phyloP scores from a whole-genome alignment of 2,329 filamentous ascomycete species.

The Botrytis sinoallii region DNA sequence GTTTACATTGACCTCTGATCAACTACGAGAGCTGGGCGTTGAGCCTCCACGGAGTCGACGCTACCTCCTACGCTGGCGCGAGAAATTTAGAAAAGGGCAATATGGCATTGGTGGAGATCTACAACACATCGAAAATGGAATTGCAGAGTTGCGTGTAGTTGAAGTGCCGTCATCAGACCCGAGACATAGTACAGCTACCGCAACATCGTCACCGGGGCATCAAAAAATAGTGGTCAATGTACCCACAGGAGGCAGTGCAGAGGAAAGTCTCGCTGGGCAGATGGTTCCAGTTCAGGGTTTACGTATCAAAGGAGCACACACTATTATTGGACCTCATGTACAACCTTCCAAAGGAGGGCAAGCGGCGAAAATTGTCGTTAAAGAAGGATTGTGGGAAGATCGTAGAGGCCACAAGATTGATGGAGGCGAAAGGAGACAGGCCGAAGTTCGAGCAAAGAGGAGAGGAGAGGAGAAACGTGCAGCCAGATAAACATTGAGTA shows the following conservation, averaged over 20 bases:
- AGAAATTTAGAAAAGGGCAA: constrained; percentile 74
- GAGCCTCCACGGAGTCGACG: constrained; percentile 78
- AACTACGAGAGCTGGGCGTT: constrained; percentile 80
- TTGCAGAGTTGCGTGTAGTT: constrained; percentile 50
- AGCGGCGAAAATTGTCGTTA: constrained; percentile 64
- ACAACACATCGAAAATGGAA: constrained; percentile 60
- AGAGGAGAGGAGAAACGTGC: constrained; percentile 63
- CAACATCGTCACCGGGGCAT: constrained; percentile 52
- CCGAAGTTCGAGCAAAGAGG: constrained; percentile 83
- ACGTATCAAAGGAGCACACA: constrained; percentile 63
- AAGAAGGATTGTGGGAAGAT: constrained; percentile 92
- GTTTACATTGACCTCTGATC: constrained; percentile 73
- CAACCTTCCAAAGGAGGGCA: constrained; percentile 63
- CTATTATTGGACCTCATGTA: constrained; percentile 73
- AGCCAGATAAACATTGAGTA: constrained; percentile 40
- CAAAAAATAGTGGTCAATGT: constrained; percentile 57
- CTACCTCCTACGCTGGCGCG: constrained; percentile 84
- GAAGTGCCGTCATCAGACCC: constrained; percentile 36
- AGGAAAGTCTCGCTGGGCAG: constrained; percentile 37
- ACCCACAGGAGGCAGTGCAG: constrained; percentile 43
- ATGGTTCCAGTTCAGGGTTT: constrained; percentile 60
- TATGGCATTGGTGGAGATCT: constrained; percentile 83
- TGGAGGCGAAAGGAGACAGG: constrained; percentile 87
- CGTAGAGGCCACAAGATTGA: constrained; percentile 87
- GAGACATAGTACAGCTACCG: constrained; percentile 43